A percentile compares a stretch with the other conserved stretches of the same genome.
phyloP scores from a whole-genome alignment of 805 yeast genomes.

The Kregervanrija delftensis region DNA sequence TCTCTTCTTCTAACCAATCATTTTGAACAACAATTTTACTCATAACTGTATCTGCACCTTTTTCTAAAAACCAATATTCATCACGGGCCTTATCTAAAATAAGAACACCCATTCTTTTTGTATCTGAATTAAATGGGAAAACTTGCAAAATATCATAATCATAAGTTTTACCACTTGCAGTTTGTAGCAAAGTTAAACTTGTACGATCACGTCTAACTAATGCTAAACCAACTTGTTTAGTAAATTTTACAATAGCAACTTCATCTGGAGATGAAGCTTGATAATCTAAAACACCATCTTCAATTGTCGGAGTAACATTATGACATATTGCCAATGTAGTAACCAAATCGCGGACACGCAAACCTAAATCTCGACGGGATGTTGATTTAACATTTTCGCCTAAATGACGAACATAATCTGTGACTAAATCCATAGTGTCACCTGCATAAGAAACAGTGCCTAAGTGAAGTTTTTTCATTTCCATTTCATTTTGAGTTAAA shows the following conservation, averaged over 20 bases:
- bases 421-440: constrained; percentile 86
- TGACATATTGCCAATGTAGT: constrained; percentile 90
- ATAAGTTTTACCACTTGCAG: constrained; percentile 42
- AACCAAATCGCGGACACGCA: constrained; percentile 73
- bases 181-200: constrained; percentile 61
- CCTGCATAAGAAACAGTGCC: constrained; percentile 91
- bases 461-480: constrained; percentile 82
- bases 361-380: constrained; percentile 62
- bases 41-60: constrained; percentile 98
- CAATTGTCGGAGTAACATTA: constrained; percentile 90
- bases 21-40: constrained; percentile 68
- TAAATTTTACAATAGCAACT: constrained; percentile 90
- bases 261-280: constrained; percentile 99
- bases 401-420: constrained; percentile 46
- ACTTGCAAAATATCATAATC: constrained; percentile 67
- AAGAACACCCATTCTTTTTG: constrained; percentile 93
- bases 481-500: constrained; percentile 97
- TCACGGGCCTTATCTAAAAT: constrained; percentile 55
- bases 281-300: constrained; percentile 62
- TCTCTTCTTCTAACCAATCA: constrained; percentile 98
- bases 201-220: constrained; percentile 77
- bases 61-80: constrained; percentile 79
- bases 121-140: constrained; percentile 93
- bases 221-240: constrained; percentile 78
- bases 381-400: constrained; percentile 24